Evolutionary conservation across 441 rosid genomes (phyloP), one percentile per base, ranked within the genome.

Genomic region (Omphalea diandra): DNA sequence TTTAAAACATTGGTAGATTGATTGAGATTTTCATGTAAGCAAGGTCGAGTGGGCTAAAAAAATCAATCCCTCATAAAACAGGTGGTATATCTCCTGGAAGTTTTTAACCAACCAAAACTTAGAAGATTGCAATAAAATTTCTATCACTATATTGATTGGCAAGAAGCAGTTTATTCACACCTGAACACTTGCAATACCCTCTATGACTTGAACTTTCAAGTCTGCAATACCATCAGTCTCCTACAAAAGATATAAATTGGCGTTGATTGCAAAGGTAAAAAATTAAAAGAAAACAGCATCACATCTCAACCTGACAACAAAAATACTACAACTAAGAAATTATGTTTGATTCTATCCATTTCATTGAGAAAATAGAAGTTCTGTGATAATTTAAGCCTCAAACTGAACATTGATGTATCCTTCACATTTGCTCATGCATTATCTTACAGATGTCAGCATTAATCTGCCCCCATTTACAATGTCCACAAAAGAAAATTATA

Each of bases 181-280:
- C 92, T 90, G 91, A 29, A 95, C 95, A 38, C 84, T 87, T 33
- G 92, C 96, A 75, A 95, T 87, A 77, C 98, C 98, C 83, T 95
- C 98, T 46, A 79, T 59, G 36, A 88, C 80, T 74, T 82, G 86
- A 72, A 95, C 91, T 73, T 83, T 90, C 75, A 92, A 81, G 79
- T 86, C 78, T 49, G 86, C 43, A 75, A 95, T 66, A 56, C 92
- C 92, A 60, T 87, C 94, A 4, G 84, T 77, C 65, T 65, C 86
- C 98, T 92, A 75, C 49, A 70, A 47, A 64, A 77, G 20, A 75
- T 60, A 61, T 5, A 11, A 11, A 58, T 33, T 40, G 27, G 59
- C 41, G 43, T 64, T 63, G 63, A 67, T 54, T 24, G 26, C 20
- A 9, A 58, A 56, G 46, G 52, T n/a, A n/a, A n/a, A n/a, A n/a